phyloP scores from a whole-genome alignment of 306 rosid genomes.

The Vigna hirtella region DNA sequence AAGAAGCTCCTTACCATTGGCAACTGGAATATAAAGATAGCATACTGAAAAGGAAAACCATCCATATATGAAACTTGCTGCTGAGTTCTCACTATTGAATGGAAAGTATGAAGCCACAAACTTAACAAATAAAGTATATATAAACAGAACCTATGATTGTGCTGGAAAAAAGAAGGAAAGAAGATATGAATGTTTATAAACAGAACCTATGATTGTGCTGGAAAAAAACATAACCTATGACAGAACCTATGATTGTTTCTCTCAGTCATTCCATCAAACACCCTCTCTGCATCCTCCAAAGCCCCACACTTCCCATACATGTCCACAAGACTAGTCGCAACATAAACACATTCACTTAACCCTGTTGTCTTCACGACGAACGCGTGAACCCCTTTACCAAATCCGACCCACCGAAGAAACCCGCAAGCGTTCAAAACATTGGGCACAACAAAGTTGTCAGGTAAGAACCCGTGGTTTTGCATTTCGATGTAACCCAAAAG shows the following conservation, averaged over 20 bases:
- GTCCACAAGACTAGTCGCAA: conserved; percentile 73
- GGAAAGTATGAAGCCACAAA: too few species aligned
- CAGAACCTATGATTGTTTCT: conserved; percentile 39
- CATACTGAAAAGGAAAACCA: too few species aligned
- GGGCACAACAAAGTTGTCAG: conserved; percentile 84
- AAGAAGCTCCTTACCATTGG: too few species aligned
- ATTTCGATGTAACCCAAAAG: conserved; percentile 58
- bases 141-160: too few species aligned
- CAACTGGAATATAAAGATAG: too few species aligned
- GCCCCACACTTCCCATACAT: conserved; percentile 91
- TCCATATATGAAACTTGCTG: too few species aligned
- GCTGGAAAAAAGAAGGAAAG: too few species aligned
- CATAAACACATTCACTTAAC: conserved; percentile 64
- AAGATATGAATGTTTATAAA: too few species aligned
- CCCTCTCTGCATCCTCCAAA: conserved; percentile 66
- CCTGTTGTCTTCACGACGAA: conserved; percentile 59
- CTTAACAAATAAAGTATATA: too few species aligned
- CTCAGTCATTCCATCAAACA: conserved; percentile 66
- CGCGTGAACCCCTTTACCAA: conserved; percentile 76
- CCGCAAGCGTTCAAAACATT: conserved; percentile 86
- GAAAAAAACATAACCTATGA: too few species aligned
- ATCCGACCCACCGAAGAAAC: conserved; percentile 54
- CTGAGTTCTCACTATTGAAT: too few species aligned
- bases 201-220: too few species aligned
- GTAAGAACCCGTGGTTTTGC: conserved; percentile 57